These are phyloP conservation scores for Phytopythium litorale DNA, from an alignment of 352 stramenopile species.

Conservation along the genomic window DNA sequence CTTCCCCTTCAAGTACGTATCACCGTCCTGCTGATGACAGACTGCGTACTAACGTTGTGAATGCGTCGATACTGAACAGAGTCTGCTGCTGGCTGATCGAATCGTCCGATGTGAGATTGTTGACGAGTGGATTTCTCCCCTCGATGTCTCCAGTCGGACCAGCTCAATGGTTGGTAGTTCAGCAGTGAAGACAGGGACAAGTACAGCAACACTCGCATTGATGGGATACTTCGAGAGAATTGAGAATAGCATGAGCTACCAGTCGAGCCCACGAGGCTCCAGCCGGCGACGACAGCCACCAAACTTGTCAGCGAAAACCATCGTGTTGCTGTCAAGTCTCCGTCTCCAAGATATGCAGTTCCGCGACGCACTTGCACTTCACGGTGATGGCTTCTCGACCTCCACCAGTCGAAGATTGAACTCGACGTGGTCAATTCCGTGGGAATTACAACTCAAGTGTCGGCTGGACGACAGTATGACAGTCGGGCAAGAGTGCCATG, in stretches of 20 bases:
- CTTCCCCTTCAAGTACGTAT: constrained; percentile 28
- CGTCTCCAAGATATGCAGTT: constrained; percentile 55
- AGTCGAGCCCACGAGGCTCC: neutral
- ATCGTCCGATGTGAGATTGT: constrained; percentile 43
- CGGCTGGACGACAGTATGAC: constrained; percentile 52
- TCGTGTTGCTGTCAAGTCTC: constrained; percentile 24
- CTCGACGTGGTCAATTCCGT: constrained; percentile 17
- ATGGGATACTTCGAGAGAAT: neutral
- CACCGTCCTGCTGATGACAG: neutral
- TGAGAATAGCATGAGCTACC: neutral
- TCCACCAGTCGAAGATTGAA: neutral
- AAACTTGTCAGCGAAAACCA: constrained; percentile 1
- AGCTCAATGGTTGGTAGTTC: too few species aligned
- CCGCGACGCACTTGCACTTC: constrained; percentile 33
- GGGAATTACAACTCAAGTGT: constrained; percentile 59
- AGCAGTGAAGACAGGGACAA: too few species aligned
- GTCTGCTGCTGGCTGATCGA: constrained; percentile 43
- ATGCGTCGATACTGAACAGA: constrained; percentile 11
- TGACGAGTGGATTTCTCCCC: constrained; percentile 13
- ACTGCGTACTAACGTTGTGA: neutral
- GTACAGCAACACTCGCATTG: neutral
- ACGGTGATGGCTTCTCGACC: constrained; percentile 13
- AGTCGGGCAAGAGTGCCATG: constrained; percentile 57
- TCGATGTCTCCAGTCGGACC: neutral
- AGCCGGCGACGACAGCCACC: neutral